phyloP scores from a whole-genome alignment of 2,329 filamentous ascomycete genomes.

The Ascochyta koolunga region DNA sequence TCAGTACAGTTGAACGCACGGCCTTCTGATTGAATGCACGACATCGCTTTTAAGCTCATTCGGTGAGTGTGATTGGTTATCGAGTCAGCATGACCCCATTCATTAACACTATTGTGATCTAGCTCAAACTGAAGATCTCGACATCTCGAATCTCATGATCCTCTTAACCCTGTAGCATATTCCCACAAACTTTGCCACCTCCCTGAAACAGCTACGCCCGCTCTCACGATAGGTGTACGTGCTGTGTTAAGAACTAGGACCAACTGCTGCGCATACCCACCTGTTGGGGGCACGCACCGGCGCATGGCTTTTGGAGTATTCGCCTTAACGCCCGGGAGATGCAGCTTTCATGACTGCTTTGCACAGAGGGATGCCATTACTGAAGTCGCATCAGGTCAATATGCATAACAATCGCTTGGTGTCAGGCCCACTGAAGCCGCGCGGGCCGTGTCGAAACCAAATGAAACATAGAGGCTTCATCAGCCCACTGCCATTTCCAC shows the following conservation, averaged over 20 bases:
- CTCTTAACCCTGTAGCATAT: neutral
- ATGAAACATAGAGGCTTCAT: constrained; percentile 7
- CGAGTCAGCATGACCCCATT: neutral
- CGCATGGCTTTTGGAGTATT: neutral
- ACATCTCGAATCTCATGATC: constrained; percentile 5
- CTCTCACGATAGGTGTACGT: constrained; percentile 1
- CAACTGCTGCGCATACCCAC: neutral
- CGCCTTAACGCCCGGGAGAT: neutral
- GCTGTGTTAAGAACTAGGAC: constrained; percentile 2
- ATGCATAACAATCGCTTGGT: neutral
- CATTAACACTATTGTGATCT: neutral
- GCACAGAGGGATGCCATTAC: neutral
- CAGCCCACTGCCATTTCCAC: constrained; percentile 13
- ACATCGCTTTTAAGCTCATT: neutral
- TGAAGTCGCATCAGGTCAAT: neutral
- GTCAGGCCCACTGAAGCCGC: constrained; percentile 2
- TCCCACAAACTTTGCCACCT: constrained; percentile 23
- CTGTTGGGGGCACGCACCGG: neutral
- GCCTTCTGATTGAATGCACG: constrained; percentile 5
- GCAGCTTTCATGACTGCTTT: neutral
- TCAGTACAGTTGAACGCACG: constrained; percentile 7
- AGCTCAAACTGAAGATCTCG: neutral
- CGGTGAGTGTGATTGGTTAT: constrained; percentile 1
- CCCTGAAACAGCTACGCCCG: constrained; percentile 23
- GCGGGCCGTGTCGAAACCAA: constrained; percentile 9